Percentiles rank a stretch among this genome's conserved stretches.
These are phyloP conservation scores for Thelonectria rubi DNA, from an alignment of 2,329 filamentous ascomycete species.

Conservation along the genomic window DNA sequence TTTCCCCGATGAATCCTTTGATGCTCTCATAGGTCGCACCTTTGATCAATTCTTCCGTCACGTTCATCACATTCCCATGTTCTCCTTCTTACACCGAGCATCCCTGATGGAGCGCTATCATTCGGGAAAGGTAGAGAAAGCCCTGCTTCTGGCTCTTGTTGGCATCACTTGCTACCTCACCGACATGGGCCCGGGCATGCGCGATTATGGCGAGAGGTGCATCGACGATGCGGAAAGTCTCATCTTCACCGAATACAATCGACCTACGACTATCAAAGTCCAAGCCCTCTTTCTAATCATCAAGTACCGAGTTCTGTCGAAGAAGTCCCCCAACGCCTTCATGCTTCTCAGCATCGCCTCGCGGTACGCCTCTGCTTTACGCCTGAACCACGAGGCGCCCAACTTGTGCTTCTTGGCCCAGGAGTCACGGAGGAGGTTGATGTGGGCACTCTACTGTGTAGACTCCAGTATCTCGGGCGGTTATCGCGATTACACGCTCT, in stretches of 20 bases:
- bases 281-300: slow-evolving; percentile 57
- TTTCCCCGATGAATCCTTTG: slow-evolving; percentile 54
- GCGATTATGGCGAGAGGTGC: slow-evolving; percentile 62
- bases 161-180: slow-evolving; percentile 66
- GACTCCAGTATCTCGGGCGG: slow-evolving; percentile 55
- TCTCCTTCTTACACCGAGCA: slow-evolving; percentile 66
- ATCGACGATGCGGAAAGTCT: slow-evolving; percentile 63
- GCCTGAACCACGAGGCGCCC: slow-evolving; percentile 54
- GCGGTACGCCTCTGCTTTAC: slow-evolving; percentile 53
- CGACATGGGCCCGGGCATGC: slow-evolving; percentile 61
- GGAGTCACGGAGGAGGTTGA: slow-evolving; percentile 54
- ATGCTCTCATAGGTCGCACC: slow-evolving; percentile 60
- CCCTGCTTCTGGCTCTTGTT: slow-evolving; percentile 62
- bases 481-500: slow-evolving; percentile 56
- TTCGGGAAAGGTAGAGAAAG: slow-evolving; percentile 63
- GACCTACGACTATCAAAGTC: slow-evolving; percentile 65
- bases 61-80: slow-evolving; percentile 67
- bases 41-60: slow-evolving; percentile 68
- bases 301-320: slow-evolving; percentile 55
- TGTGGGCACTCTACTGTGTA: slow-evolving; percentile 57
- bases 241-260: slow-evolving; percentile 62
- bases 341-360: slow-evolving; percentile 56
- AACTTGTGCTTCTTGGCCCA: slow-evolving; percentile 52
- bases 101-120: slow-evolving; percentile 69
- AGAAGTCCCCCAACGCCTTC: slow-evolving; percentile 55